Conservation (phyloP, 768 basidiomycete species). For the Pleurotus tuoliensis region DNA sequence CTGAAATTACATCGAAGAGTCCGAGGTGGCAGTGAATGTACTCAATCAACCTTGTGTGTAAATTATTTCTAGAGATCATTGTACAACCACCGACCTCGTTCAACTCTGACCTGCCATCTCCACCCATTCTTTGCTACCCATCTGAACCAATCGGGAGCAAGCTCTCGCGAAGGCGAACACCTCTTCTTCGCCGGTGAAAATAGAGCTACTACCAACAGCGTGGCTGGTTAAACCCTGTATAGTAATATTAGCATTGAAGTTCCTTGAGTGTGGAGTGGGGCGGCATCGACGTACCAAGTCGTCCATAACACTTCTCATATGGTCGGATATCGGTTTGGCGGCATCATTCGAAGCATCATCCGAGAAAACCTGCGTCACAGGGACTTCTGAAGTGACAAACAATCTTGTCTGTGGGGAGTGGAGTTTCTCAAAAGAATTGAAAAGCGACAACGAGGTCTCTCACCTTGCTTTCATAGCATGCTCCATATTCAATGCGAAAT, state of each 20-base stretch:
- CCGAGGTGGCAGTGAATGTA: too few relatives aligned
- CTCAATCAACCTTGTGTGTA: too few relatives aligned
- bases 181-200: conserved; percentile 97
- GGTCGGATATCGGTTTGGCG: conserved; percentile 55
- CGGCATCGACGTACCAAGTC: conserved; percentile 62
- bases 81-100: neutral
- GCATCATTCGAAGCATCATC: conserved; percentile 47
- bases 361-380: conserved; percentile 87
- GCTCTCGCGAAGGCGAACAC: conserved; percentile 96
- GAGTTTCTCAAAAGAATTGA: neutral
- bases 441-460: neutral
- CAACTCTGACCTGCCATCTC: conserved; percentile 38
- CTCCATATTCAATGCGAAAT: conserved; percentile 28
- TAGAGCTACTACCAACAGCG: conserved; percentile 74
- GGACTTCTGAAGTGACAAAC: conserved; percentile 89
- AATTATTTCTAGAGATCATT: conserved; percentile 6
- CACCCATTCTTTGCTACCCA: conserved; percentile 89
- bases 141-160: conserved; percentile 80
- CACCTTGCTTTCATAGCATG: conserved; percentile 91
- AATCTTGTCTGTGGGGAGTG: conserved; percentile 67
- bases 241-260: neutral
- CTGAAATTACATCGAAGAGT: too few relatives aligned
- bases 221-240: conserved; percentile 73
- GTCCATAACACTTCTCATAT: conserved; percentile 93
- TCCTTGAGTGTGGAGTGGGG: neutral